Evolutionary conservation across 495 filamentous ascomycete species (phyloP).

Genomic region (Neurospora sp.): DNA sequence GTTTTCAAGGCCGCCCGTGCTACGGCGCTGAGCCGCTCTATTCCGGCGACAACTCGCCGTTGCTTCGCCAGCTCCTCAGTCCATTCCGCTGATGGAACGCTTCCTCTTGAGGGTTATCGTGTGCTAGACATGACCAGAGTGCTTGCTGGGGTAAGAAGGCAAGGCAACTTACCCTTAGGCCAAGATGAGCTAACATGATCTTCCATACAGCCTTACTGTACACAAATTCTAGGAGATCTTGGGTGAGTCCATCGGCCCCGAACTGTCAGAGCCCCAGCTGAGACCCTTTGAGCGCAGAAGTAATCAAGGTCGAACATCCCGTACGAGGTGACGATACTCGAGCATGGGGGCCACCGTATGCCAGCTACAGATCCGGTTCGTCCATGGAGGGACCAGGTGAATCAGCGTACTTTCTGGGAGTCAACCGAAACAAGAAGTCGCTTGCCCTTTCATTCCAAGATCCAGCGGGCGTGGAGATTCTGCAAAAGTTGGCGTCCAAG

Average conservation of each 20-base stretch:
- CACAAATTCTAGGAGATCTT: constrained; percentile 91
- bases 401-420: constrained; percentile 86
- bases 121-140: constrained; percentile 97
- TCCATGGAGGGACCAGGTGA: constrained; percentile 68
- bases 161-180: constrained; percentile 5
- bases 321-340: constrained; percentile 85
- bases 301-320: constrained; percentile 96
- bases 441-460: constrained; percentile 85
- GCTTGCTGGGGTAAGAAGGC: constrained; percentile 70
- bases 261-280: constrained; percentile 1
- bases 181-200: not conserved
- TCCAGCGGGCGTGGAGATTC: constrained; percentile 67
- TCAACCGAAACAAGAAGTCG: constrained; percentile 96
- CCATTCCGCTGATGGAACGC: constrained; percentile 15
- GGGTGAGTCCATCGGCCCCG: constrained; percentile 49
- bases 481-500: constrained; percentile 72
- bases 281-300: constrained; percentile 60
- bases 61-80: constrained; percentile 7
- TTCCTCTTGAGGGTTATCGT: constrained; percentile 71
- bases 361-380: constrained; percentile 52
- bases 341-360: constrained; percentile 95
- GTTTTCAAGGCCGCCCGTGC: not conserved
- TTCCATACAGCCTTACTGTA: constrained; percentile 74
- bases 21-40: not conserved
- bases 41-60: not conserved